Percentiles rank a stretch among this genome's conserved stretches.
Evolutionary conservation across 306 rosid species (phyloP).

Genomic region (Fragaria iinumae): DNA sequence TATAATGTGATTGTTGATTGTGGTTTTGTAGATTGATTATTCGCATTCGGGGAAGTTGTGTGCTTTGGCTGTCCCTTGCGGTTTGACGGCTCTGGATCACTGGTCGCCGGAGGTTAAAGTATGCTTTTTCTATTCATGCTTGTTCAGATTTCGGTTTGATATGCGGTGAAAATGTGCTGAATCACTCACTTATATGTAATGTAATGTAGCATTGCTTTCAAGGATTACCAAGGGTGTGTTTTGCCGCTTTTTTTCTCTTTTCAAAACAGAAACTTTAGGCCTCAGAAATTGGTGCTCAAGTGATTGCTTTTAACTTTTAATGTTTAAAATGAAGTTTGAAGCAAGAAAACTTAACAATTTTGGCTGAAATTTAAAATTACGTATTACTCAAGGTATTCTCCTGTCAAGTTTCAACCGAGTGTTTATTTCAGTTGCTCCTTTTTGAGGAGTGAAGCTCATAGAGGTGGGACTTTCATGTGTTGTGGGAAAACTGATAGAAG

Average conservation of each 20-base stretch:
- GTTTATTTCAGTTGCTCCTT: neutral
- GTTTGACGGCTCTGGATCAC: conserved; percentile 78
- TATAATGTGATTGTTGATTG: conserved; percentile 21
- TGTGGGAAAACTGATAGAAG: neutral
- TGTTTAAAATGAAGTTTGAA: neutral
- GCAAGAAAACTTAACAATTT: neutral
- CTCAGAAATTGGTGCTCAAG: neutral
- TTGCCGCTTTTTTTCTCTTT: neutral
- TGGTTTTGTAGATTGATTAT: conserved; percentile 56
- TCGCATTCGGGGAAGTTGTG: conserved; percentile 76
- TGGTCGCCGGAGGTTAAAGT: conserved; percentile 95
- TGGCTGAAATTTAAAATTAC: neutral
- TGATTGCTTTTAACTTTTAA: neutral
- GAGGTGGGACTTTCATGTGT: neutral
- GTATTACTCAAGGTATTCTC: neutral
- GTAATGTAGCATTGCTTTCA: neutral
- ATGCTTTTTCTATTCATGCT: conserved; percentile 16
- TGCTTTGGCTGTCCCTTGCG: conserved; percentile 81
- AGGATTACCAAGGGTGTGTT: neutral
- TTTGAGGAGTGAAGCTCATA: neutral
- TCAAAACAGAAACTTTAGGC: neutral
- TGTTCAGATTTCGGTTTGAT: neutral
- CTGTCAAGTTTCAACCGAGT: neutral
- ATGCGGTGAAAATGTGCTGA: neutral
- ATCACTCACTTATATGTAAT: neutral